Conservation (phyloP, 2,329 filamentous ascomycete genomes). For the Calonectria henricotiae region DNA sequence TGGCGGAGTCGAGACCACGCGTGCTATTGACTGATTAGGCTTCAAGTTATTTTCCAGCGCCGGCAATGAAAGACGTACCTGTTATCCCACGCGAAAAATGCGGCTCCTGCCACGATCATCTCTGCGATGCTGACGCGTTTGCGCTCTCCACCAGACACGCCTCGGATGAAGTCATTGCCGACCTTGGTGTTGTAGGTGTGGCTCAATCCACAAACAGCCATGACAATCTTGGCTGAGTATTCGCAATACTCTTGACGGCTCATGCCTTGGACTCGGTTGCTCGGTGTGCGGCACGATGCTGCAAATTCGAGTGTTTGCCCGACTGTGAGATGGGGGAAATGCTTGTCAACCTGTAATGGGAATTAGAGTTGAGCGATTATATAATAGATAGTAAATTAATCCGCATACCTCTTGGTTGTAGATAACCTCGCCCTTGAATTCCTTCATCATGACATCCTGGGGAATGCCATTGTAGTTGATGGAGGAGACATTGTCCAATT, state of each 20-base stretch:
- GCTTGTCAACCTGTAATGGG: conserved; percentile 72
- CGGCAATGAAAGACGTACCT: conserved; percentile 38
- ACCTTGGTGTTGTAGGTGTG: conserved; percentile 83
- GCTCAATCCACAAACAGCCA: conserved; percentile 80
- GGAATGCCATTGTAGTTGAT: conserved; percentile 78
- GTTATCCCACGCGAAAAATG: conserved; percentile 79
- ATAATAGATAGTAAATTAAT: conserved; percentile 44
- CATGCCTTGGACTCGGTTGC: conserved; percentile 76
- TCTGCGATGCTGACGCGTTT: conserved; percentile 90
- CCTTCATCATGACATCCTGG: conserved; percentile 68
- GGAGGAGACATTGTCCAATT: conserved; percentile 65
- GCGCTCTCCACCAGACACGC: conserved; percentile 80
- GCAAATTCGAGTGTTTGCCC: conserved; percentile 83
- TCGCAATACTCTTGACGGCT: conserved; percentile 73
- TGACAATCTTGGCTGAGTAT: conserved; percentile 77
- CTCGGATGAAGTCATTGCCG: conserved; percentile 82
- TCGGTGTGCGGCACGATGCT: conserved; percentile 78
- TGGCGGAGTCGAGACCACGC: conserved; percentile 81
- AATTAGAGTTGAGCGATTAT: conserved; percentile 64
- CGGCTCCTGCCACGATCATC: conserved; percentile 77
- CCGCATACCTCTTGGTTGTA: conserved; percentile 81
- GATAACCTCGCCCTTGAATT: conserved; percentile 77
- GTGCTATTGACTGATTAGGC: conserved; percentile 61
- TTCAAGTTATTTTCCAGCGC: neutral
- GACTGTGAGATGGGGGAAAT: conserved; percentile 85